Percentiles rank a stretch among this genome's conserved stretches.
These are phyloP conservation scores for Pyrenula aspistea DNA, from an alignment of 495 filamentous ascomycete genomes.

Conservation along the genomic window DNA sequence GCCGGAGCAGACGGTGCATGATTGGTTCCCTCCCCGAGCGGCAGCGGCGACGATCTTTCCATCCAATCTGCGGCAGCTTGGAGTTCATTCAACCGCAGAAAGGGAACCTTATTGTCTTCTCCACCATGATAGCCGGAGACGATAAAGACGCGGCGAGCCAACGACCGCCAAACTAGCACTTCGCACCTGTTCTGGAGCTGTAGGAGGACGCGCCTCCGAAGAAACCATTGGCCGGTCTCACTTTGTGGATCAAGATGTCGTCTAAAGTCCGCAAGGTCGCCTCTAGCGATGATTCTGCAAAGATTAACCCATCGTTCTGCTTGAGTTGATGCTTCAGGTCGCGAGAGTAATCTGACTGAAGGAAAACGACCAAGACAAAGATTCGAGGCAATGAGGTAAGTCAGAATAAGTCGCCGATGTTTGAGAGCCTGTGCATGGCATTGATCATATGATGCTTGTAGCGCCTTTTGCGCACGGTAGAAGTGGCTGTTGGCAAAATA, in stretches of 20 bases:
- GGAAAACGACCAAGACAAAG: slow-evolving; percentile 82
- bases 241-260: slow-evolving; percentile 44
- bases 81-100: slow-evolving; percentile 29
- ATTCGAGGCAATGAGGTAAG: slow-evolving; percentile 73
- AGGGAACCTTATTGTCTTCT: slow-evolving; percentile 29
- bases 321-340: slow-evolving; percentile 63
- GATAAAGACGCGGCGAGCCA: slow-evolving; percentile 67
- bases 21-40: neutral
- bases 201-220: slow-evolving; percentile 60
- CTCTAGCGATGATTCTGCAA: slow-evolving; percentile 57
- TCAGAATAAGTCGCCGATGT: slow-evolving; percentile 70
- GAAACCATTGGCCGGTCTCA: slow-evolving; percentile 53
- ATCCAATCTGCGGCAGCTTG: slow-evolving; percentile 28
- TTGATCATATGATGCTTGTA: slow-evolving; percentile 72
- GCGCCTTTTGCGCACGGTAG: slow-evolving; percentile 55
- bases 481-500: slow-evolving; percentile 74
- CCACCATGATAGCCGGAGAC: slow-evolving; percentile 43
- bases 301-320: slow-evolving; percentile 62
- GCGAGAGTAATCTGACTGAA: slow-evolving; percentile 44
- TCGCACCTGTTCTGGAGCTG: slow-evolving; percentile 63
- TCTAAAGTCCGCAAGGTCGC: slow-evolving; percentile 69
- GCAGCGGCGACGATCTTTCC: slow-evolving; percentile 3
- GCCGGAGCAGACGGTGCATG: neutral
- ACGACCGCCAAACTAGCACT: slow-evolving; percentile 70
- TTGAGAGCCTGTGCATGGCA: slow-evolving; percentile 52